Base-by-base conservation (phyloP, 768 basidiomycete genomes). In the Naematelia encephala region DNA sequence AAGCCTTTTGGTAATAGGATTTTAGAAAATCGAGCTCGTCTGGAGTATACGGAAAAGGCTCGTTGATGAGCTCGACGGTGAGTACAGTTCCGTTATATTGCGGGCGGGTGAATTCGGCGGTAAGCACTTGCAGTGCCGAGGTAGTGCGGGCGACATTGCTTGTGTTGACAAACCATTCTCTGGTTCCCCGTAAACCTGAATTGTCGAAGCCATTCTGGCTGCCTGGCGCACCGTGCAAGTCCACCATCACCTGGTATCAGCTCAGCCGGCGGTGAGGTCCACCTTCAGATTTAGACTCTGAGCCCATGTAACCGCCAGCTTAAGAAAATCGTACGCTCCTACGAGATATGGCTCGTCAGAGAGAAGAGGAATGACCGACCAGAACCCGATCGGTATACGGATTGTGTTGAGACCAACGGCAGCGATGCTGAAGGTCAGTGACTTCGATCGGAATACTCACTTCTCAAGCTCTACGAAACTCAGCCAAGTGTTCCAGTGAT, bases 131-230 rank as follows among this genome's bases (percentile, higher is more conserved):
- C 1, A 77, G 58, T 0, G 72, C 73, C 2, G 57, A 39, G 14
- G 75, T 55, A n/a, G 73, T 68, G 2, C 75, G 67, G 12, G 58
- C 44, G 23, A 66, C 52, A 49, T 74, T 73, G 34, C 71, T 67
- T 14, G 57, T 27, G 61, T 70, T 70, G 44, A 30, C 50, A 61
- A 76, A 76, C 71, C 73, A 76, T 51, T 66, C 60, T 12, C 67
- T 59, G 11, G 63, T 51, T 16, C 64, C 65, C 19, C 69, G 61
- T 2, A 63, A 25, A 8, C 75, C 75, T 10, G 71, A 73, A 49
- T 76, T 76, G 57, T 76, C 75, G 52, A 74, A 76, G 21, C 70
- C 71, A 46, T 76, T 76, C 43, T 76, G 75, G 19, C 58, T 50
- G 1, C 69, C 68, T 2, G 75, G 75, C 0, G 72, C 75, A 44